Percentiles rank a stretch among this genome's conserved stretches.
These are phyloP conservation scores for Balakata baccata DNA, from an alignment of 345 rosid species.

Conservation along the genomic window DNA sequence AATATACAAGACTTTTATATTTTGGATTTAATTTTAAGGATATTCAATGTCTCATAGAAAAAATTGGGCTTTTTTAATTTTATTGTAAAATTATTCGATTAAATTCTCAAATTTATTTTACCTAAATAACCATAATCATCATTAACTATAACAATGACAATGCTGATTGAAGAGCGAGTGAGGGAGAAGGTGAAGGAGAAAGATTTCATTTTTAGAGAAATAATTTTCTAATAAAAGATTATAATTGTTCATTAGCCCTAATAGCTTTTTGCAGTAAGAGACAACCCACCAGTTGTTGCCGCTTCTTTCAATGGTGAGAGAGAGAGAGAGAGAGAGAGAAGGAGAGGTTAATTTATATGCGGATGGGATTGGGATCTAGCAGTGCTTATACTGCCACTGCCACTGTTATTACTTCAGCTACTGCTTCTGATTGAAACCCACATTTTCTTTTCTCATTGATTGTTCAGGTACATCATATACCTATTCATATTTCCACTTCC, in stretches of 20 bases:
- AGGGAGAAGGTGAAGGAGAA: slow-evolving; percentile 7
- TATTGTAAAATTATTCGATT: too few species aligned
- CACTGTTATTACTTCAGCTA: neutral
- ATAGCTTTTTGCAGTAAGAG: slow-evolving; percentile 11
- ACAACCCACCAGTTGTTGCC: too few species aligned
- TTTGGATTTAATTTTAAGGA: too few species aligned
- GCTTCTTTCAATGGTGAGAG: too few species aligned
- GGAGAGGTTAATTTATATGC: slow-evolving; percentile 1
- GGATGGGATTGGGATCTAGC: slow-evolving; percentile 21
- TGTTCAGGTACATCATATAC: slow-evolving; percentile 3
- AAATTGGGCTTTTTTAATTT: too few species aligned
- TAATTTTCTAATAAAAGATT: neutral
- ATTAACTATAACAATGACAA: too few species aligned
- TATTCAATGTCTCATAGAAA: too few species aligned
- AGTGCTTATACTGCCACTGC: neutral
- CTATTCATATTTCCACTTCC: neutral
- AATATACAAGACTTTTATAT: too few species aligned
- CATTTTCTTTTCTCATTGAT: neutral
- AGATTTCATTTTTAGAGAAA: neutral
- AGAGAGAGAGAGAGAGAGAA: slow-evolving; percentile 13
- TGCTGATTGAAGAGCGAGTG: too few species aligned
- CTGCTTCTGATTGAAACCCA: slow-evolving; percentile 8
- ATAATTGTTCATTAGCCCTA: neutral
- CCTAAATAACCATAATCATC: too few species aligned
- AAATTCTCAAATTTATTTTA: too few species aligned